Base-by-base conservation (phyloP, 129 eudicot species). In the Flaveria trinervia region DNA sequence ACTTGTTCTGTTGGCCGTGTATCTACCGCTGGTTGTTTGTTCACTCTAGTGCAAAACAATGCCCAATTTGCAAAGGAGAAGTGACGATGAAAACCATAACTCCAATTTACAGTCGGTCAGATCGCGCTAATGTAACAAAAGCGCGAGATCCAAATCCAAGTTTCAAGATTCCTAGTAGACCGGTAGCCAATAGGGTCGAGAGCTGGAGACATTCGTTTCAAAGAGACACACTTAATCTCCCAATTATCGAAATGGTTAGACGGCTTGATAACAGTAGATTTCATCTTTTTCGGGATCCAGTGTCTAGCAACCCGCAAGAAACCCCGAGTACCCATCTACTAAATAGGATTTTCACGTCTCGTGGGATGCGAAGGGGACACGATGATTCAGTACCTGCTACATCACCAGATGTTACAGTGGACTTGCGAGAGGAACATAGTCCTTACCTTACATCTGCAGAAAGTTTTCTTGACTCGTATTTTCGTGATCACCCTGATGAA, bases 51-150 rank as follows among this genome's bases (percentile, higher is more conserved):
- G 90, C 90, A 28, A 91, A 89, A 43, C 96, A 94, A 75, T 94
- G 99, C 22, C 99, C 99, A 0, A 89, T 91, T 52, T 94, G 99
- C 79, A 94, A 94, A 77, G 99, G 97, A n/a, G 96, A 94, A 69
- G 96, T 94, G 20, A 84, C 92, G 0, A 62, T 62, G 46, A 89
- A 94, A 77, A 91, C 79, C 39, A 77, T 94, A 18, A 94, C 97
- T 59, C 99, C 99, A 5, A 91, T 94, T 15, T 91, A 89, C 77
- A 92, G 90, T 10, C 92, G 97, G 60, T 90, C 85, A 44, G 87
- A 75, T 56, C 77, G 46, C 55, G 23, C 68, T 9, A 62, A 14
- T 56, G 54, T 13, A 10, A 9, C 50, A 4, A 61, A 71, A n/a
- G 65, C 15, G 16, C 36, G 2, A 1, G 75, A 71, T 76, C 25